Conservation (phyloP, 2,329 filamentous ascomycete genomes). For the Scedosporium apiospermum region DNA sequence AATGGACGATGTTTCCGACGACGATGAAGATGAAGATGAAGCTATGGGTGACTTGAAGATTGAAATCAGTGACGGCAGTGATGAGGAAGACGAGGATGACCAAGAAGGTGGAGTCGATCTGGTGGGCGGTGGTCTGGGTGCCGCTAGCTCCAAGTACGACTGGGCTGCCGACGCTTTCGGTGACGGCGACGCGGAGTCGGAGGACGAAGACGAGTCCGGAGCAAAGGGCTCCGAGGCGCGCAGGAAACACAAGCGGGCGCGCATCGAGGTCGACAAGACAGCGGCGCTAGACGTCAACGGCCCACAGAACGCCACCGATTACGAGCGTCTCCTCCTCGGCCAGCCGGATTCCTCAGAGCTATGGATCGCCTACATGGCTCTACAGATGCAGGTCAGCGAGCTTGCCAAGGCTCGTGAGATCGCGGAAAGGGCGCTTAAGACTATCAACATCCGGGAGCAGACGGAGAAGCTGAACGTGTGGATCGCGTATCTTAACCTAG, state of each 20-base stretch:
- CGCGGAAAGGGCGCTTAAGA: slow-evolving; percentile 80
- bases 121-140: slow-evolving; percentile 24
- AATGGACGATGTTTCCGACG: slow-evolving; percentile 21
- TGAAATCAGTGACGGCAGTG: slow-evolving; percentile 25
- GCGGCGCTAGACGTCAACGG: slow-evolving; percentile 85
- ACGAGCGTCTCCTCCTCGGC: slow-evolving; percentile 83
- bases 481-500: slow-evolving; percentile 89
- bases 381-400: slow-evolving; percentile 88
- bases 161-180: slow-evolving; percentile 69
- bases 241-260: slow-evolving; percentile 63
- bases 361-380: slow-evolving; percentile 98
- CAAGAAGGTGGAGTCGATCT: slow-evolving; percentile 36
- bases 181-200: slow-evolving; percentile 44
- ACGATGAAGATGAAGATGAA: slow-evolving; percentile 19
- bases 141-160: slow-evolving; percentile 56
- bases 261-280: slow-evolving; percentile 78
- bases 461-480: slow-evolving; percentile 91
- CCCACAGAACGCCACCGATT: slow-evolving; percentile 83
- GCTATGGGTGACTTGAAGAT: slow-evolving; percentile 15
- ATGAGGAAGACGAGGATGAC: slow-evolving; percentile 23
- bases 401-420: slow-evolving; percentile 80
- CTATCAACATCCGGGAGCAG: slow-evolving; percentile 84
- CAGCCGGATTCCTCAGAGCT: slow-evolving; percentile 88
- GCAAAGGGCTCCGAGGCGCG: slow-evolving; percentile 47
- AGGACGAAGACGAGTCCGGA: slow-evolving; percentile 23